phyloP scores from a whole-genome alignment of 257 asterid genomes.

The Solanum tarijense region DNA sequence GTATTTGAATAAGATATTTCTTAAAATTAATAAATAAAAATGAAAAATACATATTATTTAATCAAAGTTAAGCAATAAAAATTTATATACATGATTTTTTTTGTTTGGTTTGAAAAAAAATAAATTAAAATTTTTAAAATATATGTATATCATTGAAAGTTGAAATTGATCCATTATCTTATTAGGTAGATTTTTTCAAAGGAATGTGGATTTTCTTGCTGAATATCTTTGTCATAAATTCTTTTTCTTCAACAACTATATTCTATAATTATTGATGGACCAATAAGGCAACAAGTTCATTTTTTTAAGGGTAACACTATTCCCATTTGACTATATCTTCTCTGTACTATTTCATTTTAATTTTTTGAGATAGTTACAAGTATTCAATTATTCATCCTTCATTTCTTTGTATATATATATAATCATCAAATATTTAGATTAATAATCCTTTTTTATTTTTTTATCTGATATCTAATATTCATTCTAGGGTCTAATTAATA shows the following conservation, averaged over 20 bases:
- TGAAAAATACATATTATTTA: too few species aligned
- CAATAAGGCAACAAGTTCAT: not conserved
- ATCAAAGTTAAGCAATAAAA: too few species aligned
- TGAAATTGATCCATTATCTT: not conserved
- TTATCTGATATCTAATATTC: too few species aligned
- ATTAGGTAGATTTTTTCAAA: not conserved
- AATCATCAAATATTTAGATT: not conserved
- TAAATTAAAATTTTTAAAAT: accelerated
- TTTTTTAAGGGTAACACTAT: not conserved
- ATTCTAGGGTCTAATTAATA: too few species aligned
- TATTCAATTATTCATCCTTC: not conserved
- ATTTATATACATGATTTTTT: too few species aligned
- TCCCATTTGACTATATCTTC: not conserved
- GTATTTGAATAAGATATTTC: too few species aligned
- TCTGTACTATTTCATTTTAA: not conserved
- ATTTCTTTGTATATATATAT: too few species aligned
- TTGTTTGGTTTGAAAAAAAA: not conserved
- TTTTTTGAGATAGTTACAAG: not conserved
- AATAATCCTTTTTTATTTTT: too few species aligned
- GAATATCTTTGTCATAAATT: not conserved
- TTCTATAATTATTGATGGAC: not conserved
- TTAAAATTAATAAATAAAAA: too few species aligned
- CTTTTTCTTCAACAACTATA: not conserved
- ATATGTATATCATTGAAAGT: not conserved
- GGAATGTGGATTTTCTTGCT: not conserved